These are phyloP conservation scores for Aethionema arabicum DNA, from an alignment of 345 rosid genomes.

Conservation along the genomic window DNA sequence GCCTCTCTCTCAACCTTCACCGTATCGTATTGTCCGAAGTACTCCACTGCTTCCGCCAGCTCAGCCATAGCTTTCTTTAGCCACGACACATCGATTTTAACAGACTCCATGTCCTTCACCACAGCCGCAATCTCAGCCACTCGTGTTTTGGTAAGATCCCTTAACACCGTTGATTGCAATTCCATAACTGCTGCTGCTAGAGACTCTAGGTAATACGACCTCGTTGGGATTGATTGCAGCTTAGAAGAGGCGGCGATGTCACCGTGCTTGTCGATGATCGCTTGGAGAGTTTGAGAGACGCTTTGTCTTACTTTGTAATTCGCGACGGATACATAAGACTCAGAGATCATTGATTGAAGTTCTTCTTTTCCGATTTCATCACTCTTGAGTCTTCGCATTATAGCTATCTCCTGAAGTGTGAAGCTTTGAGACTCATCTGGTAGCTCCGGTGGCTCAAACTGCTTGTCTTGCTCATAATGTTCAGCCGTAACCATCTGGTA, in stretches of 20 bases:
- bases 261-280: constrained; percentile 60
- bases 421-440: constrained; percentile 38
- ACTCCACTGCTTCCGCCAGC: constrained; percentile 51
- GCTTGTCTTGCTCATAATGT: constrained; percentile 33
- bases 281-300: constrained; percentile 47
- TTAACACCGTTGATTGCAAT: constrained; percentile 47
- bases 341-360: constrained; percentile 57
- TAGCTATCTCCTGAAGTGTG: constrained; percentile 30
- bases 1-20: constrained; percentile 47
- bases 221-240: constrained; percentile 54
- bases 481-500: constrained; percentile 25
- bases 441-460: constrained; percentile 35
- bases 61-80: constrained; percentile 48
- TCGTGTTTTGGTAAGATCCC: constrained; percentile 55
- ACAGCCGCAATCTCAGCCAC: constrained; percentile 63
- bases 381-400: constrained; percentile 30
- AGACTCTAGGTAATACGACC: constrained; percentile 64
- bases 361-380: constrained; percentile 40
- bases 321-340: constrained; percentile 62
- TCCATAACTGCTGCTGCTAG: constrained; percentile 64
- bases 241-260: constrained; percentile 65
- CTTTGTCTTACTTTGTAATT: constrained; percentile 58
- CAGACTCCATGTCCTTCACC: constrained; percentile 71
- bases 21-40: constrained; percentile 38
- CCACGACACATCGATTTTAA: constrained; percentile 61